A percentile compares a stretch with the other conserved stretches of the same genome.
These are phyloP conservation scores for Alternaria tenuissima DNA, from an alignment of 2,329 filamentous ascomycete genomes.

Conservation along the genomic window DNA sequence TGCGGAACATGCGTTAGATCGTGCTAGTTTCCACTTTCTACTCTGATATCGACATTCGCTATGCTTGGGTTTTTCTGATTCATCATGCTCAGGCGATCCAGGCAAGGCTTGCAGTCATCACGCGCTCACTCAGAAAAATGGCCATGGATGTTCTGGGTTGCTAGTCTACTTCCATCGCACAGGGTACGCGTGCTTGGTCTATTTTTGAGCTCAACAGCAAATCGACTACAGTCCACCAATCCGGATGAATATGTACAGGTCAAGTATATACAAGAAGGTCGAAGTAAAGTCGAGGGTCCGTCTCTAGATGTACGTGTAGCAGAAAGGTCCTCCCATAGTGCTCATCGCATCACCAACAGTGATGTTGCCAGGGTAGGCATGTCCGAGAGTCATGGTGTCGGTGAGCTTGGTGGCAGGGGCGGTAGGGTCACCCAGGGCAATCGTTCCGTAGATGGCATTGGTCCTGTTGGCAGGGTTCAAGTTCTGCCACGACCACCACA, in stretches of 20 bases:
- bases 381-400: slow-evolving; percentile 53
- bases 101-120: neutral
- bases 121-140: neutral
- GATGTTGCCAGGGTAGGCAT: slow-evolving; percentile 43
- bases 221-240: neutral
- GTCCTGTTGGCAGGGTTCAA: slow-evolving; percentile 50
- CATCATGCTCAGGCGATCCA: neutral
- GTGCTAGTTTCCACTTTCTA: slow-evolving; percentile 4
- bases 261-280: slow-evolving; percentile 16
- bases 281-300: neutral
- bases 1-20: slow-evolving; percentile 27
- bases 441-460: slow-evolving; percentile 53
- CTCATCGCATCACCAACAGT: slow-evolving; percentile 54
- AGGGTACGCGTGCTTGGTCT: slow-evolving; percentile 1
- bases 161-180: neutral
- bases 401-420: slow-evolving; percentile 57
- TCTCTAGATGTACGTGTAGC: slow-evolving; percentile 53
- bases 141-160: neutral
- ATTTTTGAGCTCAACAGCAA: slow-evolving; percentile 3
- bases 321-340: slow-evolving; percentile 57
- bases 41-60: neutral
- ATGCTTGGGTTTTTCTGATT: neutral
- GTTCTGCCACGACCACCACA: slow-evolving; percentile 62
- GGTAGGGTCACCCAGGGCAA: slow-evolving; percentile 54
- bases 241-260: neutral